A percentile compares a stretch with the other conserved stretches of the same genome.
Evolutionary conservation across 2,329 filamentous ascomycete genomes (phyloP).

Genomic region (Fusarium agapanthi): DNA sequence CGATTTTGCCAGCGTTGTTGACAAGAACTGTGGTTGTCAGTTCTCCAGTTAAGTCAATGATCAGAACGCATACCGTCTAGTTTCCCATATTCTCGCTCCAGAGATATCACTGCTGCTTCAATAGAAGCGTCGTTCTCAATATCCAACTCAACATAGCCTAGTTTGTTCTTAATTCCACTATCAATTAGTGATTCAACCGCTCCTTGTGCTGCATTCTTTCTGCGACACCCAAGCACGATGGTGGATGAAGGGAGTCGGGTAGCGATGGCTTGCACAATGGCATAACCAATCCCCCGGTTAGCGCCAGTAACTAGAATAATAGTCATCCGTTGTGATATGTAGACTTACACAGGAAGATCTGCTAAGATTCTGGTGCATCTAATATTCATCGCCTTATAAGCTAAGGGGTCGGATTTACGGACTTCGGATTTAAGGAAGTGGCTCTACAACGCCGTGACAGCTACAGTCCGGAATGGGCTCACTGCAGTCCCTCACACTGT

Average conservation of each 20-base stretch:
- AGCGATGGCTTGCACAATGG: constrained; percentile 10
- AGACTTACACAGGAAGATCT: too few relatives aligned
- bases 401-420: not conserved
- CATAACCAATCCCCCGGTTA: constrained; percentile 13
- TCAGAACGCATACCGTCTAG: not conserved
- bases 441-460: not conserved
- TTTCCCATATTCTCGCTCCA: not conserved
- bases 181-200: not conserved
- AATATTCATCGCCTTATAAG: not conserved
- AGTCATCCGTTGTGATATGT: not conserved
- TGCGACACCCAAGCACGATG: constrained; percentile 6
- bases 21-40: not conserved
- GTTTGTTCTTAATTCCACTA: not conserved
- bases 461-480: not conserved
- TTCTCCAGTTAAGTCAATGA: rapidly evolving
- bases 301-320: constrained; percentile 1
- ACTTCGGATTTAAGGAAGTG: not conserved
- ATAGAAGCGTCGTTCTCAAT: constrained; percentile 3
- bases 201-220: not conserved
- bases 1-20: constrained; percentile 6
- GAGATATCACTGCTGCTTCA: not conserved
- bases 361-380: rapidly evolving
- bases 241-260: not conserved
- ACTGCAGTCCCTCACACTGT: not conserved
- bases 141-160: not conserved